Conservation (phyloP, 495 filamentous ascomycete species). For the Bacidia rubella region DNA sequence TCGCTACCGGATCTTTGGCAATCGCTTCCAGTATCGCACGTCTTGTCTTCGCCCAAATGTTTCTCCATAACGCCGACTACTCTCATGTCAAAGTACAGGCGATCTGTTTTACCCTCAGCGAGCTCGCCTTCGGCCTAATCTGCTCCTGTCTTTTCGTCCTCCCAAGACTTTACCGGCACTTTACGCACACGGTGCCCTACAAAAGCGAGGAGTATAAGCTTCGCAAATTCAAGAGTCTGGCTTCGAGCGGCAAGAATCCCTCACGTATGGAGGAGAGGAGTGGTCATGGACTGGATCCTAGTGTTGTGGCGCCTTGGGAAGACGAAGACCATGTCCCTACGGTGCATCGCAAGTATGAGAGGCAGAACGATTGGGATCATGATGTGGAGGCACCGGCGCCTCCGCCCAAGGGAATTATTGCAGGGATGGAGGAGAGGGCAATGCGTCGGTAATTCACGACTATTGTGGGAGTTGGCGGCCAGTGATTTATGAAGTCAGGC, state of each 20-base stretch:
- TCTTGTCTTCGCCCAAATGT: not conserved
- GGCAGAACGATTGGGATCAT: not conserved
- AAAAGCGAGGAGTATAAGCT: constrained; percentile 4
- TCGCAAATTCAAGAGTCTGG: constrained; percentile 2
- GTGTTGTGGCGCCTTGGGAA: not conserved
- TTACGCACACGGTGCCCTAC: not conserved
- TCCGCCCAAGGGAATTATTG: not conserved
- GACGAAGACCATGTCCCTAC: not conserved
- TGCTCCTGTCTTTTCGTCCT: constrained; percentile 6
- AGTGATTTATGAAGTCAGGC: too few species aligned
- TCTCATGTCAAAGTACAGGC: constrained; percentile 4
- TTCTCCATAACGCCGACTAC: not conserved
- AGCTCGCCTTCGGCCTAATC: constrained; percentile 3
- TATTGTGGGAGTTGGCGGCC: too few species aligned
- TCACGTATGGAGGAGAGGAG: too few species aligned
- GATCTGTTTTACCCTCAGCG: not conserved
- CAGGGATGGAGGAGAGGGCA: too few species aligned
- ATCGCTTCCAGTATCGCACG: not conserved
- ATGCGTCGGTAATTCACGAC: too few species aligned
- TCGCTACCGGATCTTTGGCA: constrained; percentile 1
- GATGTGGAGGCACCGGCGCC: not conserved
- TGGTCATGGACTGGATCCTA: too few species aligned
- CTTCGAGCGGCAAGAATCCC: not conserved
- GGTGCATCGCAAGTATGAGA: not conserved
- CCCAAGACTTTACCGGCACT: constrained; percentile 3